Base-by-base conservation (phyloP, 306 rosid genomes). In the Rosa persica region DNA sequence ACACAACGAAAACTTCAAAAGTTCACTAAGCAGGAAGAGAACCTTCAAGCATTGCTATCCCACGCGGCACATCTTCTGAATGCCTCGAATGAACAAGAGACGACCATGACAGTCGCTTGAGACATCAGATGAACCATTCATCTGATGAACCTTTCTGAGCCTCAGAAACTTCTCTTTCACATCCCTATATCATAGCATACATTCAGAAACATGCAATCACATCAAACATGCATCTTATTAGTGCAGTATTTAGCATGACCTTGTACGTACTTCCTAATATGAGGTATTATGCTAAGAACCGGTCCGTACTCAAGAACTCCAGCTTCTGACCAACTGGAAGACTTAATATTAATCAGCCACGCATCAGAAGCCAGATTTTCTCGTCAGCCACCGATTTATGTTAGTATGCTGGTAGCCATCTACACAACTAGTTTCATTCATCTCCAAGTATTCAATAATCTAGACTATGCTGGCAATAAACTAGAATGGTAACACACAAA, bases 41-140 rank as follows among this genome's bases (percentile, higher is more conserved):
- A 91, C 98, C 90, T 92, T 90, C 92, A 83, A 94, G 97, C 98
- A 92, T 92, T 70, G 96, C 98, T 42, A 92, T 92, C 52, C 98
- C 98, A n/a, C 97, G 98, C 60, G 89, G 96, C 12, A 90, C 93
- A 81, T 94, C 97, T 76, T 90, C 87, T 0, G 93, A 81, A 4
- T 82, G 90, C 77, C 89, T 88, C 0, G 98, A 92, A 89, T 94
- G 98, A 78, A 94, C 97, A 85, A 94, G 98, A 60, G 98, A 90
- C 36, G 36, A 30, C 98, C 98, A 90, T 22, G 98, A 90, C 64
- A 94, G 82, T 42, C 97, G 98, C 92, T 87, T 30, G 46, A 94
- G 80, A 85, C 88, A 84, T 46, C 92, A 94, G 70, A 89, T 80
- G 87, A 89, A 19, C 0, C 67, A 3, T 30, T 94, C 94, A 76